Percentiles rank a stretch among this genome's conserved stretches.
phyloP scores from a whole-genome alignment of 2,329 filamentous ascomycete species.

The Alternaria sp. region DNA sequence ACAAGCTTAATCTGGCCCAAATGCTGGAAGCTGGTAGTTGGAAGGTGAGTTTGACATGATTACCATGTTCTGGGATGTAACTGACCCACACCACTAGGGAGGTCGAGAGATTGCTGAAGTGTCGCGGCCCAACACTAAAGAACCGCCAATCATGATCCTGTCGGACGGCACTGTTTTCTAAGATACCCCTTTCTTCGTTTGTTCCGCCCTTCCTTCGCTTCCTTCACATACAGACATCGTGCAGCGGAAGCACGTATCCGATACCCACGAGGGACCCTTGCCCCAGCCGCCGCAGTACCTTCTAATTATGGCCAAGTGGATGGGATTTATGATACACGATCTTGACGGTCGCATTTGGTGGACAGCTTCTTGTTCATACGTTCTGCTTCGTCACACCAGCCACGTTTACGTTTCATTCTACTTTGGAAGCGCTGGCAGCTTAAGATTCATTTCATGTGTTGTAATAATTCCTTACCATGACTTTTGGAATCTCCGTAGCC shows the following conservation, averaged over 20 bases:
- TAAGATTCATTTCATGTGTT: conserved; percentile 4
- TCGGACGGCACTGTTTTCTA: conserved; percentile 97
- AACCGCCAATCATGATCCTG: conserved; percentile 93
- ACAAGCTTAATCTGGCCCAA: conserved; percentile 79
- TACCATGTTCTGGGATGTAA: neutral
- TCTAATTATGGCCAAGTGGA: conserved; percentile 24
- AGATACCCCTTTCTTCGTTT: conserved; percentile 50
- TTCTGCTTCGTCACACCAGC: conserved; percentile 11
- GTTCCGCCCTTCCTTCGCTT: conserved; percentile 33
- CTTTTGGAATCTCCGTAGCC: conserved; percentile 9
- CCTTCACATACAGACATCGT: conserved; percentile 19
- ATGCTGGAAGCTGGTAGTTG: conserved; percentile 95
- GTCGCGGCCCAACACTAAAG: conserved; percentile 92
- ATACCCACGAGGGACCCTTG: conserved; percentile 13
- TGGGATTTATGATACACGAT: conserved; percentile 33
- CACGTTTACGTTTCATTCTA: conserved; percentile 6
- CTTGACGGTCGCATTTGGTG: conserved; percentile 33
- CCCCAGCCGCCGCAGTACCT: conserved; percentile 13
- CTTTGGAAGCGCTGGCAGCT: neutral
- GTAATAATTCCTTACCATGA: conserved; percentile 7
- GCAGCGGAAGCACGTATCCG: conserved; percentile 23
- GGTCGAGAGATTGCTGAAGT: conserved; percentile 96
- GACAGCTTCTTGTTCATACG: conserved; percentile 28
- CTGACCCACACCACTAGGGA: conserved; percentile 61
- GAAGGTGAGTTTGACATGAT: conserved; percentile 72